Evolutionary conservation across 1,139 yeast genomes (phyloP), one percentile per base, ranked within the genome.

Genomic region (Candida dubliniensis): DNA sequence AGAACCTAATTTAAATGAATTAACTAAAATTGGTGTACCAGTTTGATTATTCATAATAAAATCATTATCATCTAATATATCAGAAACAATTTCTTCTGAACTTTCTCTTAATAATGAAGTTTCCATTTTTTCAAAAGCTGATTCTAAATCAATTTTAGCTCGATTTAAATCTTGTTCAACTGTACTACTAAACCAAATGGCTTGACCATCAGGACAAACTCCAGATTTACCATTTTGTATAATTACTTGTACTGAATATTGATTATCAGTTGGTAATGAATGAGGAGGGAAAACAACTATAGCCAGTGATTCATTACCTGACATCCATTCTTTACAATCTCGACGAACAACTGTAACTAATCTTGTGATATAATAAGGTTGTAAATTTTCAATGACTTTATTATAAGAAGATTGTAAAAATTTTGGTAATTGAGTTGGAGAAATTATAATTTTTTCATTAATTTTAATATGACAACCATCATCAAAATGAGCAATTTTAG

Each of bases 281-380:
- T 79, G 78, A 18, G 96, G 95, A n/a, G 99, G 98, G 74, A 93
- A 93, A 1, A 90, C 96, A 13, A 91, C 95, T 36, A 90, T 76
- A 0, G 96, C 88, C 2, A 91, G 85, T 36, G 82, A 77, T 66
- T 91, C 98, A 43, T 82, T 83, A 3, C 40, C 38, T 8, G 83
- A 78, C 71, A 90, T 86, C 98, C 98, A 91, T 66, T 90, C 96
- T 44, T 77, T 77, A 68, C 98, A 91, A 52, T 86, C 87, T 58
- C 87, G 87, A 52, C 86, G 84, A 32, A 91, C 97, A 41, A 90
- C 79, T 5, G 95, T 87, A 8, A 87, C 82, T 61, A 91, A 67
- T 54, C 96, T 77, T 40, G 90, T 84, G 31, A 89, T 76, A 59
- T 78, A 79, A 49, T 53, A 64, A 13, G 61, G 69, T 67, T 54